Evolutionary conservation across 345 rosid genomes (phyloP).

Genomic region (Brassica nigra): DNA sequence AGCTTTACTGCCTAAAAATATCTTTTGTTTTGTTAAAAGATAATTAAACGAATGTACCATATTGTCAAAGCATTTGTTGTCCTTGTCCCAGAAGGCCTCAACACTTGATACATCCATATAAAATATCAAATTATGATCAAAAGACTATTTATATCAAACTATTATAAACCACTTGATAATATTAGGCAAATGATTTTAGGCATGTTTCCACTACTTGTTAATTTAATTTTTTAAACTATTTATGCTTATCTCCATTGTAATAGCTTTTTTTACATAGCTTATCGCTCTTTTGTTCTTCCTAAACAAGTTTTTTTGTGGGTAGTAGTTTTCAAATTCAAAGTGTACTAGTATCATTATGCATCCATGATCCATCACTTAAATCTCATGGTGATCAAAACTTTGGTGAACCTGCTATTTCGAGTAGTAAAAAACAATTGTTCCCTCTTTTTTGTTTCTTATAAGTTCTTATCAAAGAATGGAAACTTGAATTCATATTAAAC

Average conservation of each 20-base stretch:
- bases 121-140: background rate
- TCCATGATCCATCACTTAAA: background rate
- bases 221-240: background rate
- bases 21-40: background rate
- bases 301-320: background rate
- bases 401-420: background rate
- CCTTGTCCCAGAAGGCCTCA: conserved; percentile 31
- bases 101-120: conserved; percentile 9
- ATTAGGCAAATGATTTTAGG: conserved; percentile 33
- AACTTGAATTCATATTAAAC: background rate
- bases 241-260: background rate
- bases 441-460: background rate
- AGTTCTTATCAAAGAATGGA: background rate
- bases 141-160: background rate
- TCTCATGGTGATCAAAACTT: background rate
- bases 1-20: conserved; percentile 35
- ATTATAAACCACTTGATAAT: conserved; percentile 16
- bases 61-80: conserved; percentile 27
- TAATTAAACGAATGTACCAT: background rate
- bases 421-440: background rate
- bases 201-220: conserved; percentile 32
- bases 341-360: background rate
- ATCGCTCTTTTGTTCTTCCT: background rate
- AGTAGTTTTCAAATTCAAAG: background rate
- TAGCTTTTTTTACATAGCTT: background rate